Base-by-base conservation (phyloP, 2,329 filamentous ascomycete genomes). In the Penicillium sp. region DNA sequence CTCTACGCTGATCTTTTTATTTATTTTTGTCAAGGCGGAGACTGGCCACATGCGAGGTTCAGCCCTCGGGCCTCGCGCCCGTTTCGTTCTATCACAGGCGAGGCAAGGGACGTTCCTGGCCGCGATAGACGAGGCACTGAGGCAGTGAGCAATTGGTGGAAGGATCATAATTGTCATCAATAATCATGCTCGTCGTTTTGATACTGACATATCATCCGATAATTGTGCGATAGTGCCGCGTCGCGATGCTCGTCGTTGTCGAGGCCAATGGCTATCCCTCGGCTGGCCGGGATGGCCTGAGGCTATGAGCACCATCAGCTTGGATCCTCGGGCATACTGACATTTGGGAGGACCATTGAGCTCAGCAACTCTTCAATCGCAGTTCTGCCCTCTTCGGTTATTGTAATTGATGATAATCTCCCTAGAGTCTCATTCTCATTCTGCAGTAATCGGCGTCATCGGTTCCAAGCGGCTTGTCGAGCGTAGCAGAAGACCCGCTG, bases 41-140 rank as follows among this genome's bases (percentile, higher is more conserved):
- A 54, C 41, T 43, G 43, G 20, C 47, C 54, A 63, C 59, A 61
- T 58, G 60, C 47, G 63, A 64, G 54, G 57, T 62, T 62, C 59
- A 59, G 57, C 60, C 59, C 61, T 65, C 64, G 63, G 65, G 57
- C 62, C 62, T 67, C 63, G 51, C 57, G 39, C 65, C 60, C 54
- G 55, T 63, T 64, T 61, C 42, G 57, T 52, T 62, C 54, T 62
- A 64, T 62, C 61, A 64, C 60, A 61, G 62, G 45, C 50, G 55
- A 60, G 57, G 59, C 49, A 62, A 56, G 57, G 63, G 55, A 64
- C 42, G 37, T 49, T 55, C 43, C 54, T 49, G 14, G 41, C 22
- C 38, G 15, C 38, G 47, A 49, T 35, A 20, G 15, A 35, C n/a
- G 28, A 34, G 47, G 31, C 22, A 49, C 28, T 28, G 37, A 17